Base-by-base conservation (phyloP, 176 grass and related monocot species). In the Triticum turgidum region DNA sequence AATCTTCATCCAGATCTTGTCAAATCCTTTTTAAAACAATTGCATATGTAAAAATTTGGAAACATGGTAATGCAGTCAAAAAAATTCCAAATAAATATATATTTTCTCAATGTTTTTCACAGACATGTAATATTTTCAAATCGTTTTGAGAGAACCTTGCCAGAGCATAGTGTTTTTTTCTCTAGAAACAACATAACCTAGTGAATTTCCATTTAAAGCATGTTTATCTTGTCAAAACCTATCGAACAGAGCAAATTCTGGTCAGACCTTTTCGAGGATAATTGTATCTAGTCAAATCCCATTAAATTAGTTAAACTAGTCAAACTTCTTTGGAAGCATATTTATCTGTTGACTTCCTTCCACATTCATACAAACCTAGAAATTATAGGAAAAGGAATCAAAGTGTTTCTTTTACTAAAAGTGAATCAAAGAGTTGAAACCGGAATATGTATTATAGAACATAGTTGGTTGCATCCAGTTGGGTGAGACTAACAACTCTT, bases 331-430 rank as follows among this genome's bases (percentile, higher is more conserved):
- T 32, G 42, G 20, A 20, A 32, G 33, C 4, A 11, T 76, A 3
- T 67, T 34, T 2, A 33, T 54, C 4, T 37, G 11, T 32, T 7
- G 13, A 52, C 49, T 51, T 52, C 14, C 14, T 51, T 76, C 3
- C 3, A 29, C 29, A 76, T 27, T 10, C 44, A 52, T 29, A 22
- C 11, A 21, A 42, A 42, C 20, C 21, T 42, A 21, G 35, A 12
- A 72, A 41, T 11, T 91, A 47, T 80, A 80, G 84, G 7, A 35
- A 79, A 83, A 74, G 42, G 18, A 79, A 69, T 65, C 82, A 0
- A 49, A 49, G 11, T 14, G 45, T 49, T 49, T 49, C 4, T 49
- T 49, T 49, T 49, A 49, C 45, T 49, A 49, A 49, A 49, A 49
- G 14, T 14, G 45, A 32, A 30, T 65, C 17, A 3, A 20, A 37